phyloP scores from a whole-genome alignment of 805 yeast species.

The Ogataea pignaliae region DNA sequence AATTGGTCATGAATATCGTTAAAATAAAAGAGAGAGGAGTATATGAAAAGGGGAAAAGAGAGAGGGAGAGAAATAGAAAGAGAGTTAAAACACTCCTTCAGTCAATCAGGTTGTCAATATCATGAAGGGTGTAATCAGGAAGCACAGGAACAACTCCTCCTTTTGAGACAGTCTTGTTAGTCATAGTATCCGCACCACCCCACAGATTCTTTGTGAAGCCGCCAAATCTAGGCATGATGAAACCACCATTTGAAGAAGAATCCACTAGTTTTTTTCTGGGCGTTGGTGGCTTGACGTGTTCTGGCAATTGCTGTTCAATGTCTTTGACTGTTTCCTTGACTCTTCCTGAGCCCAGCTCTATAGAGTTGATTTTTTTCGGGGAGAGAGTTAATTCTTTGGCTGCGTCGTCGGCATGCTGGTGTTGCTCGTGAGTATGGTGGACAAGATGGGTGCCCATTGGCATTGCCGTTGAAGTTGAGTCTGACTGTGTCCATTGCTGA shows the following conservation, averaged over 20 bases:
- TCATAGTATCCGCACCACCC: too few species aligned
- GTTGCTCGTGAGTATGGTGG: not conserved
- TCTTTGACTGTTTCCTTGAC: constrained; percentile 25
- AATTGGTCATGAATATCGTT: too few species aligned
- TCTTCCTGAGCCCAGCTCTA: constrained; percentile 20
- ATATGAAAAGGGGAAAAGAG: too few species aligned
- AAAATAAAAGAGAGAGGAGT: too few species aligned
- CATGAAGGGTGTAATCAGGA: constrained; percentile 12
- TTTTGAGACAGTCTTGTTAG: too few species aligned
- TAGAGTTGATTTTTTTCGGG: constrained; percentile 14
- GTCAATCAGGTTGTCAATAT: constrained; percentile 19
- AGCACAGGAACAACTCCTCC: too few species aligned
- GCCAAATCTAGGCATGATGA: not conserved
- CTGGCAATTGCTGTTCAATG: constrained; percentile 18
- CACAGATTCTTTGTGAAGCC: too few species aligned
- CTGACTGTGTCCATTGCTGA: not conserved
- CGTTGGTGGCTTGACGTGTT: constrained; percentile 9
- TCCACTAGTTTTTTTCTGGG: constrained; percentile 4
- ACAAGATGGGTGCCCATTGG: too few species aligned
- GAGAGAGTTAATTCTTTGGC: constrained; percentile 12
- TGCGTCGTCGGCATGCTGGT: constrained; percentile 6
- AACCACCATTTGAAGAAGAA: not conserved
- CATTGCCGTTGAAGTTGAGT: not conserved
- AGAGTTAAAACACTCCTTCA: not conserved
- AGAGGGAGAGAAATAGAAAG: too few species aligned